These are phyloP conservation scores for Ogataea neopini DNA, from an alignment of 805 yeast genomes.

Conservation along the genomic window DNA sequence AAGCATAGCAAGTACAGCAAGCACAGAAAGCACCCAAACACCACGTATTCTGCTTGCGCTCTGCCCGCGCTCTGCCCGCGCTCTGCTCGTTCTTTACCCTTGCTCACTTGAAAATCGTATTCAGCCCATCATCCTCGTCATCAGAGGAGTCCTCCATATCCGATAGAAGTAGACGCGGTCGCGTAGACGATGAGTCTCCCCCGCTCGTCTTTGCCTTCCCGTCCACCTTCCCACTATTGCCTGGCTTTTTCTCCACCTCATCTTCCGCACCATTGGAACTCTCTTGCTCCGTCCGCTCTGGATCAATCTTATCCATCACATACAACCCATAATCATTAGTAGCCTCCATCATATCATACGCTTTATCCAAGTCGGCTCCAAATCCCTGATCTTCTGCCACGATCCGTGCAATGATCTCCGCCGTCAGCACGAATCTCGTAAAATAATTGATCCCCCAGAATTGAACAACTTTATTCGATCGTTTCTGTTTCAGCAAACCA, in stretches of 20 bases:
- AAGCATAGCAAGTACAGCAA: too few species aligned
- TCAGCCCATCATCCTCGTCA: constrained; percentile 6
- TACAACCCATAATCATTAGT: constrained; percentile 43
- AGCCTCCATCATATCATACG: constrained; percentile 46
- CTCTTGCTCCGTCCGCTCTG: constrained; percentile 8
- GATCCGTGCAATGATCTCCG: constrained; percentile 57
- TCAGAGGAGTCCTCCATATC: neutral
- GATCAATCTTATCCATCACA: constrained; percentile 33
- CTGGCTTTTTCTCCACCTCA: neutral
- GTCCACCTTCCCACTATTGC: neutral
- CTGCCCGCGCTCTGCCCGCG: too few species aligned
- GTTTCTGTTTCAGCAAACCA: constrained; percentile 32
- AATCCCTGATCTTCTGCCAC: constrained; percentile 47
- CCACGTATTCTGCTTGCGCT: too few species aligned
- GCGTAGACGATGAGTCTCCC: neutral
- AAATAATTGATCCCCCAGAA: constrained; percentile 66
- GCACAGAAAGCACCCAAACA: too few species aligned
- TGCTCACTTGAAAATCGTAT: constrained; percentile 6
- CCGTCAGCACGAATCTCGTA: constrained; percentile 58
- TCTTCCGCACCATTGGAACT: neutral
- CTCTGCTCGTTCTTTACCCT: neutral
- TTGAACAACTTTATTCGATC: constrained; percentile 45
- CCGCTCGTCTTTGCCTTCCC: neutral
- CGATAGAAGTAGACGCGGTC: neutral
- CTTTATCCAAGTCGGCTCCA: constrained; percentile 39